Base-by-base conservation (phyloP, 306 rosid species). In the Cicer bijugum region DNA sequence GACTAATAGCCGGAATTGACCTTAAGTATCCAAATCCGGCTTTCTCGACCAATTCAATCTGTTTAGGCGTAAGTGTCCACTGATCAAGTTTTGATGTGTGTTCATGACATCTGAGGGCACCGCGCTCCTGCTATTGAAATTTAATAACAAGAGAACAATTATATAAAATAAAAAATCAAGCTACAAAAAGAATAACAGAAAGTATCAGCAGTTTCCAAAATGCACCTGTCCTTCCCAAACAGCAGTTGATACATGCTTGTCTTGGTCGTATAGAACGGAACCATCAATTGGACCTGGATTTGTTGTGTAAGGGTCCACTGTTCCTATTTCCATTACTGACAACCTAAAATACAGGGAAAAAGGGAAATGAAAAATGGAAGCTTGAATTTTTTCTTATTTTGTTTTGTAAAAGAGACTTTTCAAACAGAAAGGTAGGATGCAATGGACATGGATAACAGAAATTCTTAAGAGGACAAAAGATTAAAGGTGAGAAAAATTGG, bases 181-280 rank as follows among this genome's bases (percentile, higher is more conserved):
- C 69, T 15, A 43, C 1, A 1, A 69, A 37, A 83, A 69, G 6
- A 60, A 17, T 39, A 77, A 40, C 60, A 53, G 38, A 58, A 53
- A 53, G 53, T 50, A 51, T 76, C 5, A 42, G 80, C 43, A 47
- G 69, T 70, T 12, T 60, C 67, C 52, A 47, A 80, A 84, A 72
- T 56, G 67, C 86, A 94, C 99, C 97, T 94, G 99, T 40, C 99
- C 97, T 40, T 95, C 99, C 99, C 99, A 95, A 71, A 95, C 93
- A 69, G 97, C 97, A 8, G 90, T 82, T 14, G 99, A 95, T 44
- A 95, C 97, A 83, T 95, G 99, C 85, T 95, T 95, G 81, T 91
- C 99, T 84, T 95, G 99, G 79, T 95, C 99, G 86, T 89, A 91
- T 43, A 95, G 96, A 70, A 95, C 87, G 0, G 88, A 91, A 83